Percentiles rank a stretch among this genome's conserved stretches.
These are phyloP conservation scores for Debaryomyces tyrocola DNA, from an alignment of 805 yeast genomes.

Conservation along the genomic window DNA sequence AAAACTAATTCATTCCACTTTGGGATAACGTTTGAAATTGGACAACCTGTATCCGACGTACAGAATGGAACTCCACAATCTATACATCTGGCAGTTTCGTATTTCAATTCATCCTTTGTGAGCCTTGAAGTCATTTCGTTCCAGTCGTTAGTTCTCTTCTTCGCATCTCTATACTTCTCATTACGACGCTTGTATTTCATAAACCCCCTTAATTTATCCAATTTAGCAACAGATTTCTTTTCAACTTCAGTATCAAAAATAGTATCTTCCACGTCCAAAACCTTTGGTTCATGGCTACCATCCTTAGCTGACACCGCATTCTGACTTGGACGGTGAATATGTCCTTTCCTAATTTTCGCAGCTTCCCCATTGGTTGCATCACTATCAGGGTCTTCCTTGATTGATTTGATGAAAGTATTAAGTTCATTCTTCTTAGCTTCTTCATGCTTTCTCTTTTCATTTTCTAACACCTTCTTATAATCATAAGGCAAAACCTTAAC, in stretches of 20 bases:
- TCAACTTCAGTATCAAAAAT: constrained; percentile 67
- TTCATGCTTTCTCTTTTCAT: constrained; percentile 63
- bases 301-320: constrained; percentile 23
- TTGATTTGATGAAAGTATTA: constrained; percentile 62
- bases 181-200: constrained; percentile 89
- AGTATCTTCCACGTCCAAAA: constrained; percentile 87
- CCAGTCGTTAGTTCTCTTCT: constrained; percentile 85
- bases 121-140: constrained; percentile 80
- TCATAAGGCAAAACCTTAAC: constrained; percentile 93
- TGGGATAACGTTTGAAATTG: constrained; percentile 94
- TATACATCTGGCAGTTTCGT: constrained; percentile 98
- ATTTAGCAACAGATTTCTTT: constrained; percentile 56
- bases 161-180: constrained; percentile 80
- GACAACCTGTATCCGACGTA: constrained; percentile 97
- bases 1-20: constrained; percentile 97
- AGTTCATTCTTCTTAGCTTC: constrained; percentile 68
- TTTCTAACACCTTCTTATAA: constrained; percentile 84
- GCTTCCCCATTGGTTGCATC: constrained; percentile 92
- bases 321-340: constrained; percentile 33
- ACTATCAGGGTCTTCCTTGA: constrained; percentile 79
- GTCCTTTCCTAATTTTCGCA: constrained; percentile 52
- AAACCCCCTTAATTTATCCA: constrained; percentile 87
- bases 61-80: constrained; percentile 99
- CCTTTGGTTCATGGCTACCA: constrained; percentile 67
- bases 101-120: constrained; percentile 80